Evolutionary conservation across 139 green algal genomes (phyloP).

Genomic region (Trebouxia sp.): DNA sequence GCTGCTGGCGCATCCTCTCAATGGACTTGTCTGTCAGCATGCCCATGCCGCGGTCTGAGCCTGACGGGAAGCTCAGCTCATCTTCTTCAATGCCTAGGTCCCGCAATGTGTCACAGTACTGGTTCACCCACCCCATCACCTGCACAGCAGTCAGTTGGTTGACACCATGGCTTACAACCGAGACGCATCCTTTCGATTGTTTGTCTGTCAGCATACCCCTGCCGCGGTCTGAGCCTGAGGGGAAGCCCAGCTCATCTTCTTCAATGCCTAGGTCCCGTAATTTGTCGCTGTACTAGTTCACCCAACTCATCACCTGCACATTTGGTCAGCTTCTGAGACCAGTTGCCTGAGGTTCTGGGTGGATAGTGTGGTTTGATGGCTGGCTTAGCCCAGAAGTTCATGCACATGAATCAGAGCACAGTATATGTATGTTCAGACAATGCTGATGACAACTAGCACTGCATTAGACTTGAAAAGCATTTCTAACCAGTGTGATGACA

Average conservation of each 20-base stretch:
- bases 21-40: constrained; percentile 82
- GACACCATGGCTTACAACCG: too few relatives aligned
- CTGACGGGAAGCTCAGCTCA: constrained; percentile 42
- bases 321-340: too few relatives aligned
- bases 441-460: too few relatives aligned
- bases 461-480: too few relatives aligned
- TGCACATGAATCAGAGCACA: too few relatives aligned
- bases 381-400: too few relatives aligned
- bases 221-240: constrained; percentile 43
- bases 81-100: constrained; percentile 76
- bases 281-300: constrained; percentile 72
- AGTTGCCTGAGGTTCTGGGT: too few relatives aligned
- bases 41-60: constrained; percentile 49
- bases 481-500: too few relatives aligned
- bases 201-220: constrained; percentile 73
- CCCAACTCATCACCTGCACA: constrained; percentile 78
- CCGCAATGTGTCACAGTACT: constrained; percentile 72
- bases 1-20: constrained; percentile 59
- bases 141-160: constrained; percentile 31
- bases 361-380: too few relatives aligned
- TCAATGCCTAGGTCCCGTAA: constrained; percentile 75
- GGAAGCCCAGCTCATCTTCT: constrained; percentile 54
- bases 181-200: constrained; percentile 61
- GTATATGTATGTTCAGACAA: too few relatives aligned
- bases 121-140: constrained; percentile 78